Conservation (phyloP, 441 rosid genomes). For the Populus hybrid region DNA sequence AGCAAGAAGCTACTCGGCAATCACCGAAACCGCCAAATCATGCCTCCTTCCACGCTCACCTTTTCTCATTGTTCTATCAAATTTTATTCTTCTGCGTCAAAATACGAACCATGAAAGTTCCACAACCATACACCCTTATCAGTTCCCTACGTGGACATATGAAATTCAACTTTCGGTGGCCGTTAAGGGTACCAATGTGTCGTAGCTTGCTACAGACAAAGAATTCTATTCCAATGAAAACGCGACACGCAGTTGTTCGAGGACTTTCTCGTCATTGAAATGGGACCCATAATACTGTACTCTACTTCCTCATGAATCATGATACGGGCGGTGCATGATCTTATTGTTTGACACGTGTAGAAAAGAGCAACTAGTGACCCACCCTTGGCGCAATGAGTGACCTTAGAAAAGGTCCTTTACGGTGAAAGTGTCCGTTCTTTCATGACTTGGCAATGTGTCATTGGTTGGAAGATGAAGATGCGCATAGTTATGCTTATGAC, state of each 20-base stretch:
- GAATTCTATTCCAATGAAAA: not conserved
- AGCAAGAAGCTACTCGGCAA: constrained; percentile 19
- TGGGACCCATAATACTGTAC: not conserved
- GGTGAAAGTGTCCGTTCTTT: not conserved
- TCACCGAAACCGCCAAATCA: constrained; percentile 3
- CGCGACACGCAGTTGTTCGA: constrained; percentile 5
- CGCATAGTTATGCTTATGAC: not conserved
- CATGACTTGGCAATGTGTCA: not conserved
- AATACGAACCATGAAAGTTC: not conserved
- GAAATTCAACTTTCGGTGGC: constrained; percentile 14
- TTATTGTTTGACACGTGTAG: constrained; percentile 1
- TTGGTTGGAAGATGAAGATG: not conserved
- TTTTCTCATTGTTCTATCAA: not conserved
- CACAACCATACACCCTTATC: not conserved
- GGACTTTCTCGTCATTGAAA: not conserved
- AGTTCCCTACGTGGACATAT: constrained; percentile 1
- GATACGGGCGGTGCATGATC: not conserved
- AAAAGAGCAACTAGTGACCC: not conserved
- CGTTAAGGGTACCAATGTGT: not conserved
- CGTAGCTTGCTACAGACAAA: not conserved
- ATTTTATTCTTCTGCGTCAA: not conserved
- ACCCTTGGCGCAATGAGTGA: not conserved
- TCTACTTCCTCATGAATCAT: constrained; percentile 9
- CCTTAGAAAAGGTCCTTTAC: not conserved
- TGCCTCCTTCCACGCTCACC: not conserved